These are phyloP conservation scores for Lophiostoma macrostomum DNA, from an alignment of 495 filamentous ascomycete species.

Conservation along the genomic window DNA sequence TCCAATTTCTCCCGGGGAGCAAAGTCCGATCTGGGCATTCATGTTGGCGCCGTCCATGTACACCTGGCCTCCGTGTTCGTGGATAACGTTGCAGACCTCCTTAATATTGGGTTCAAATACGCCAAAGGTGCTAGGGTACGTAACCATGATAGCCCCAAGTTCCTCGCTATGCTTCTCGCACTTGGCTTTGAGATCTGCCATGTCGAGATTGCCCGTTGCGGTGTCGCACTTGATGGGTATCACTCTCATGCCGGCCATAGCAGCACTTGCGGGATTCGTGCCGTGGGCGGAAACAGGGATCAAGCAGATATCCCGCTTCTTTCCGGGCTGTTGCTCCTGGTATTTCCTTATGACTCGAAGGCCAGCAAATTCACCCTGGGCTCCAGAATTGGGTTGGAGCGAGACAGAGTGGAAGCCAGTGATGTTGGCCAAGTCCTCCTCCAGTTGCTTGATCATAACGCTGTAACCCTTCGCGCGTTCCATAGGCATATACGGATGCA, in stretches of 20 bases:
- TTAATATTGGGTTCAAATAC: slow-evolving; percentile 93
- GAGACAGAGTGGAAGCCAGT: slow-evolving; percentile 90
- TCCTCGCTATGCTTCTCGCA: slow-evolving; percentile 82
- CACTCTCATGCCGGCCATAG: slow-evolving; percentile 97
- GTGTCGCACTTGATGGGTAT: slow-evolving; percentile 89
- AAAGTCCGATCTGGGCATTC: slow-evolving; percentile 97
- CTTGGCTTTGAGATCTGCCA: slow-evolving; percentile 81
- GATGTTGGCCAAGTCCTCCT: slow-evolving; percentile 74
- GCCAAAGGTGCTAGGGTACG: slow-evolving; percentile 95
- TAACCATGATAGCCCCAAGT: slow-evolving; percentile 96
- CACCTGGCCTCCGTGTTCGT: slow-evolving; percentile 86
- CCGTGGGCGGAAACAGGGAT: slow-evolving; percentile 97
- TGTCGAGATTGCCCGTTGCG: slow-evolving; percentile 85
- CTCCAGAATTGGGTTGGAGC: slow-evolving; percentile 94
- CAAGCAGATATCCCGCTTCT: slow-evolving; percentile 86
- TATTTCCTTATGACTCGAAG: slow-evolving; percentile 90
- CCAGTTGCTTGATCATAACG: slow-evolving; percentile 66
- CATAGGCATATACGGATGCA: slow-evolving; percentile 77
- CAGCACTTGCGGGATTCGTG: slow-evolving; percentile 93
- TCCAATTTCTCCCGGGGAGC: slow-evolving; percentile 94
- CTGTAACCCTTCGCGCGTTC: slow-evolving; percentile 66
- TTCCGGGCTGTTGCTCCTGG: slow-evolving; percentile 59
- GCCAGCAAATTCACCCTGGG: slow-evolving; percentile 94
- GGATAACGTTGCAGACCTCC: slow-evolving; percentile 80
- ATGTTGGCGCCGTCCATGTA: slow-evolving; percentile 99